Evolutionary conservation across 768 basidiomycete species (phyloP).

Genomic region (Kwoniella sp.): DNA sequence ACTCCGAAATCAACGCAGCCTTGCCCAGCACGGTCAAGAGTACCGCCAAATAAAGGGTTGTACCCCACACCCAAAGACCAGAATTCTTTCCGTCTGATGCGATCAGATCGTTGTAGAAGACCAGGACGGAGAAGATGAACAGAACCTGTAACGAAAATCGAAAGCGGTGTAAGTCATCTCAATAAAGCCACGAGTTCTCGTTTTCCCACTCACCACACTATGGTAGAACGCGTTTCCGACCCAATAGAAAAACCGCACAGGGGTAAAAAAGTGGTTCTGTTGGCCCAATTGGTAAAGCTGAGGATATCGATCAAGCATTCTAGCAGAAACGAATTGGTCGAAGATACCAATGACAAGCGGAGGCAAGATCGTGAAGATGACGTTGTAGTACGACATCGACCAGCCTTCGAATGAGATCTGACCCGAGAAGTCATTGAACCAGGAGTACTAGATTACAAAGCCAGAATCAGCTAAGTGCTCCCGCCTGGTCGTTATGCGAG

Average conservation of each 20-base stretch:
- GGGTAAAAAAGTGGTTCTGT: conserved; percentile 74
- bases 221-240: conserved; percentile 57
- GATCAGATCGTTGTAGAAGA: conserved; percentile 92
- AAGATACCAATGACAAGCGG: conserved; percentile 97
- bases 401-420: conserved; percentile 98
- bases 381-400: conserved; percentile 96
- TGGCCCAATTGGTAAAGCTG: conserved; percentile 95
- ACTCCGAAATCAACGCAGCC: conserved; percentile 97
- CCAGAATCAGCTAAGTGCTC: not conserved
- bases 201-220: conserved; percentile 55
- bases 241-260: conserved; percentile 56
- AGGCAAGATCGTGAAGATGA: conserved; percentile 91
- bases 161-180: conserved; percentile 3
- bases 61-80: conserved; percentile 99
- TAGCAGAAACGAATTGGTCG: conserved; percentile 96
- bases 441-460: conserved; percentile 71
- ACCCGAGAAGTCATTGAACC: conserved; percentile 99
- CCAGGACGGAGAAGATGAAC: conserved; percentile 81
- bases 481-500: conserved; percentile 8
- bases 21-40: conserved; percentile 94
- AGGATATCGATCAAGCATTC: conserved; percentile 94
- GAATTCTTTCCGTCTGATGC: conserved; percentile 76
- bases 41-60: conserved; percentile 89
- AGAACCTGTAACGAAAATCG: conserved; percentile 64
- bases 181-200: too few species aligned